Conservation (phyloP, 2,329 filamentous ascomycete species). For the Myrmaecium sp. region DNA sequence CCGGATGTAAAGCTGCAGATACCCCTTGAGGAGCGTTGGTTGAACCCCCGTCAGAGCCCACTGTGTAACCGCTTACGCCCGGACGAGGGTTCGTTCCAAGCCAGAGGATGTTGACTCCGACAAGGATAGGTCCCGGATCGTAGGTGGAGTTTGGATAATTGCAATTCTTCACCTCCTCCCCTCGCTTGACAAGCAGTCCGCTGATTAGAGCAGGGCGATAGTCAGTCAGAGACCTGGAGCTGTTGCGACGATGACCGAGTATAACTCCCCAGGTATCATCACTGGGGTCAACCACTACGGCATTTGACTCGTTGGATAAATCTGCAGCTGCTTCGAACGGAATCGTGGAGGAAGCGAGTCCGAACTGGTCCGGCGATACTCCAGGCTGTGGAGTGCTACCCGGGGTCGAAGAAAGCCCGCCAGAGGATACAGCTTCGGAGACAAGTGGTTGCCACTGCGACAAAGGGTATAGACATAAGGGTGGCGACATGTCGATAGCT, state of each 20-base stretch:
- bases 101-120: conserved; percentile 30
- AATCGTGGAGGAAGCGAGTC: conserved; percentile 49
- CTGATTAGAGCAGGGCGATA: conserved; percentile 22
- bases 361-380: conserved; percentile 17
- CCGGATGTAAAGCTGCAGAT: too few relatives aligned
- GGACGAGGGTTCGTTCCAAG: conserved; percentile 26
- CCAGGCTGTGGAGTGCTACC: conserved; percentile 19
- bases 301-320: conserved; percentile 38
- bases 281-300: conserved; percentile 51
- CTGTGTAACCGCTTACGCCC: conserved; percentile 16
- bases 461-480: conserved; percentile 43
- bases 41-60: conserved; percentile 14
- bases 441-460: conserved; percentile 9
- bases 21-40: background rate
- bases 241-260: conserved; percentile 39
- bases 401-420: conserved; percentile 15
- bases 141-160: conserved; percentile 4
- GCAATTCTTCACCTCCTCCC: conserved; percentile 7
- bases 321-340: conserved; percentile 35
- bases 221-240: conserved; percentile 16
- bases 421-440: too few relatives aligned
- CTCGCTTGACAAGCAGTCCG: conserved; percentile 27
- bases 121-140: conserved; percentile 14
- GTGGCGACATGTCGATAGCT: conserved; percentile 47
- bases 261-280: conserved; percentile 66